These are phyloP conservation scores for Suhomyces faveliae DNA, from an alignment of 805 yeast genomes.

Conservation along the genomic window DNA sequence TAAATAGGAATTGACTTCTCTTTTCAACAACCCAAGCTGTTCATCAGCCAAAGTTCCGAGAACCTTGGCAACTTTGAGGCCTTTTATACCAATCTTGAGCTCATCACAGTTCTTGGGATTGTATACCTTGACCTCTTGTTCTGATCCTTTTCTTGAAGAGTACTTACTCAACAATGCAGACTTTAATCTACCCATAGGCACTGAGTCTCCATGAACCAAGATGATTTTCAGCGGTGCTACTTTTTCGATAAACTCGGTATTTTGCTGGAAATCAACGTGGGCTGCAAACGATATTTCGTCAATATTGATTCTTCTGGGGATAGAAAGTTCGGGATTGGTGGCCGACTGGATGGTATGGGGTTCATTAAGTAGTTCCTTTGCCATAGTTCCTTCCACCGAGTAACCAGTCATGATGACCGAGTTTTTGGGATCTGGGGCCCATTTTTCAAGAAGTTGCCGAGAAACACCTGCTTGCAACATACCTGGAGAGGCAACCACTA, in stretches of 20 bases:
- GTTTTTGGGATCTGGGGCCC: conserved; percentile 97
- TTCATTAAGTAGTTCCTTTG: conserved; percentile 81
- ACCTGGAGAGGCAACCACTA: conserved; percentile 96
- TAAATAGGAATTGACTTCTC: conserved; percentile 50
- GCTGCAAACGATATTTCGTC: conserved; percentile 99
- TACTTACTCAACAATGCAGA: conserved; percentile 90
- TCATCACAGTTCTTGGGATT: conserved; percentile 91
- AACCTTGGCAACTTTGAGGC: conserved; percentile 77
- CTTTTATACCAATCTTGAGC: conserved; percentile 72
- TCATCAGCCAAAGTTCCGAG: conserved; percentile 53
- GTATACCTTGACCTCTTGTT: conserved; percentile 84
- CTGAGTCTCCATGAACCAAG: conserved; percentile 94
- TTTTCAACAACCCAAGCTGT: conserved; percentile 32
- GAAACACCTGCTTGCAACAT: conserved; percentile 97
- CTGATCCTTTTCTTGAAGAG: conserved; percentile 75
- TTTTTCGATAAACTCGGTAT: conserved; percentile 83
- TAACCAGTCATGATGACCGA: conserved; percentile 90
- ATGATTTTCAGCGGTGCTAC: conserved; percentile 84
- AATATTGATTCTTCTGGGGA: conserved; percentile 82
- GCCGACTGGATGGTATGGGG: conserved; percentile 88
- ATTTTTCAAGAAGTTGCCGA: conserved; percentile 82
- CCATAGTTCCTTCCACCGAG: conserved; percentile 98
- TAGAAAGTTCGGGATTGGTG: conserved; percentile 73
- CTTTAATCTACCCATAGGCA: conserved; percentile 97
- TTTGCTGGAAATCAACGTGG: conserved; percentile 95